Evolutionary conservation across 1,284 basidiomycete species (phyloP), one percentile per base, ranked within the genome.

Genomic region (Ustilago sp.): DNA sequence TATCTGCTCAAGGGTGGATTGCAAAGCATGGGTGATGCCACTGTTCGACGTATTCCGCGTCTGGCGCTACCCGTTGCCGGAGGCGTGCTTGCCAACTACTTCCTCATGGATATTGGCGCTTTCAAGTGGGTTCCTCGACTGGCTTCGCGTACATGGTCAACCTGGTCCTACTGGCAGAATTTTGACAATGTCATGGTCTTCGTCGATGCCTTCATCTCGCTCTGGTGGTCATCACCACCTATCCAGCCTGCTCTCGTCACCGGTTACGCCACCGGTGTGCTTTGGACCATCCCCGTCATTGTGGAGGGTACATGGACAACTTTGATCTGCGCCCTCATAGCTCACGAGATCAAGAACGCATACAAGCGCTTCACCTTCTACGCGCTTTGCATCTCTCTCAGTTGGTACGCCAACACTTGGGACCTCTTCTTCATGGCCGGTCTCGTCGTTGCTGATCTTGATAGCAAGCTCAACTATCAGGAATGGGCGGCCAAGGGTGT

Each of bases 381-480:
- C 69, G 64, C 63, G 2, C 54, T 74, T 32, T 82, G 81, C 70
- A 65, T 82, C 35, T 9, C 38, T n/a, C 62, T 82, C 19, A 75
- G 73, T 36, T 83, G 82, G 82, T 83, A 79, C 60, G 79, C 79
- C 35, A 71, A 80, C 57, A 74, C 71, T 4, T 83, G 74, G 76
- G 82, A 82, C 39, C 69, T 80, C 48, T 83, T 82, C 74, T 82
- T 83, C 68, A 81, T 83, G 69, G 68, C 79, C 9, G 82, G 82
- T 59, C 63, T 83, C 28, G 74, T 82, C 6, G 57, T 83, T 12
- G 80, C 80, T 43, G 82, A 83, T 55, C 63, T 80, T 36, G 82
- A 83, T 58, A 76, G 69, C 65, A 79, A 77, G 63, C 68, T 83
- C 63, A 77, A 82, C 54, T 83, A 83, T 70, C 77, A 81, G 53